phyloP scores from a whole-genome alignment of 805 yeast genomes.

The Starmerella floris region DNA sequence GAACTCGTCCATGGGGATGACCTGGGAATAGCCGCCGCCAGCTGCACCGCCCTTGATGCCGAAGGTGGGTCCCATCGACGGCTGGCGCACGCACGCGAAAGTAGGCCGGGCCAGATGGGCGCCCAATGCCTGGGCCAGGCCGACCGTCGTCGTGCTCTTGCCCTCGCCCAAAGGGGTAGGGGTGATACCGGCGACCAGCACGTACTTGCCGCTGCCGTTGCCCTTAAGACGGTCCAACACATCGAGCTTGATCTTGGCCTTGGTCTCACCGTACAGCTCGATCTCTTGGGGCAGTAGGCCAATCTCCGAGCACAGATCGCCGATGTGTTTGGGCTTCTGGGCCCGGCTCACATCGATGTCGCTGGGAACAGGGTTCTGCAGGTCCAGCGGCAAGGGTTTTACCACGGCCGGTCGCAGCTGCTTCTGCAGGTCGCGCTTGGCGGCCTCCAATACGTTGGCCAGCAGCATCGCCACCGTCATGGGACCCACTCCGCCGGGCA shows the following conservation, averaged over 20 bases:
- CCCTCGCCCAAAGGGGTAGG: slow-evolving; percentile 99
- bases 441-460: slow-evolving; percentile 69
- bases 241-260: slow-evolving; percentile 72
- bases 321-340: slow-evolving; percentile 74
- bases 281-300: slow-evolving; percentile 69
- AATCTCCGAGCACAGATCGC: slow-evolving; percentile 61
- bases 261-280: slow-evolving; percentile 77
- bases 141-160: slow-evolving; percentile 90
- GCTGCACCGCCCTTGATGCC: slow-evolving; percentile 99
- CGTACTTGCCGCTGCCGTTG: slow-evolving; percentile 65
- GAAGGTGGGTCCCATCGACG: slow-evolving; percentile 97
- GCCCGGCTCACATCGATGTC: slow-evolving; percentile 82
- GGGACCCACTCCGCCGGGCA: slow-evolving; percentile 99
- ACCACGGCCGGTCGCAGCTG: slow-evolving; percentile 35
- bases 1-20: slow-evolving; percentile 97
- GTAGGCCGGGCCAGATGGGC: slow-evolving; percentile 74
- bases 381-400: slow-evolving; percentile 43
- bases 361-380: slow-evolving; percentile 65
- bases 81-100: slow-evolving; percentile 92
- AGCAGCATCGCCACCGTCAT: slow-evolving; percentile 97
- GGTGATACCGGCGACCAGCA: slow-evolving; percentile 91
- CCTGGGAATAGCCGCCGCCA: slow-evolving; percentile 97
- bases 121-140: slow-evolving; percentile 91
- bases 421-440: slow-evolving; percentile 35
- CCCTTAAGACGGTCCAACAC: slow-evolving; percentile 53